Conservation (phyloP, 305 asterid genomes). For the Salvia sclarea region DNA sequence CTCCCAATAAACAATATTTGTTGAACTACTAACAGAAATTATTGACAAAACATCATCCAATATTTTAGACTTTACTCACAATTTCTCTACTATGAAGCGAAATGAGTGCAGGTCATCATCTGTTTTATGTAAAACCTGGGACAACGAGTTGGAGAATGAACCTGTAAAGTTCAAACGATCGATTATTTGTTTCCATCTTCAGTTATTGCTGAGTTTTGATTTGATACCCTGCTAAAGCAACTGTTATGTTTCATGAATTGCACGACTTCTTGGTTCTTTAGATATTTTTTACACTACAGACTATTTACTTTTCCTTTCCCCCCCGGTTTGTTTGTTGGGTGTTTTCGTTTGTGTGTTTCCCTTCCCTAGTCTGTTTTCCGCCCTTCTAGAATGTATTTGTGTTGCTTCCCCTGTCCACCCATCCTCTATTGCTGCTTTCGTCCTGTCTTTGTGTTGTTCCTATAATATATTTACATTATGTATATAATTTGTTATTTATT, state of each 20-base stretch:
- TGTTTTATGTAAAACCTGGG: not conserved
- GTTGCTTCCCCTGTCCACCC: no score
- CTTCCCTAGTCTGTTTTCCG: no score
- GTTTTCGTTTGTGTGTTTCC: no score
- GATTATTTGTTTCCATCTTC: constrained; percentile 12
- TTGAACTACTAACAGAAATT: not conserved
- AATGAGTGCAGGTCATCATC: not conserved
- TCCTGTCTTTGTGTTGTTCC: no score
- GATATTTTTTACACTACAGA: not conserved
- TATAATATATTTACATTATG: no score
- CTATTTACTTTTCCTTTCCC: no score
- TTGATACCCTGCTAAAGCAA: not conserved
- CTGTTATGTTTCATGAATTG: not conserved
- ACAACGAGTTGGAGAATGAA: not conserved
- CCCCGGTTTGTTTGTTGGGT: no score
- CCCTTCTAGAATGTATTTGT: no score
- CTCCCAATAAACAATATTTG: not conserved
- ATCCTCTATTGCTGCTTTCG: no score
- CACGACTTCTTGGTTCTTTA: not conserved
- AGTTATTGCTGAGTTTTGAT: not conserved
- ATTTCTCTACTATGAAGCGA: constrained; percentile 6
- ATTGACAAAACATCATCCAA: not conserved
- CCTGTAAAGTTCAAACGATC: not conserved
- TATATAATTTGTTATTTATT: no score
- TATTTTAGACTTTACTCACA: not conserved